Evolutionary conservation across 2,329 filamentous ascomycete species (phyloP), one percentile per base, ranked within the genome.

Genomic region (Apiospora malaysiana): DNA sequence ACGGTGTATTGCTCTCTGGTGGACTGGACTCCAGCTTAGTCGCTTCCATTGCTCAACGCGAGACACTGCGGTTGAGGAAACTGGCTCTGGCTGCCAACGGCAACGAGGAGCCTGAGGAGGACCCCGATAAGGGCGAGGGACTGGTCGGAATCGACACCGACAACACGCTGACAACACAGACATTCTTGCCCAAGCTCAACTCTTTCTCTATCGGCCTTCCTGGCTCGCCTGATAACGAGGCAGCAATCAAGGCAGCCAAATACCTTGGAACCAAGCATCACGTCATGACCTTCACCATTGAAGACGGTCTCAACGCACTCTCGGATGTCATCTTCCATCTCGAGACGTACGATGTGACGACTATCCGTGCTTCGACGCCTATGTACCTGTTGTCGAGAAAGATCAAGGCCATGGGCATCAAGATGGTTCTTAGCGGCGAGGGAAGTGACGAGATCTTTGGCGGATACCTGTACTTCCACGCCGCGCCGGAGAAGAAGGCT

Each of bases 351-450:
- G 96, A 99, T 81, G 96, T 99, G 37, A 99, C 96, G 69, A 99
- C 96, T 3, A 98, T 99, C 81, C 94, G 96, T 80, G 96, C 96
- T 70, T 98, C 95, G 14, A 99, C 96, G 14, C 96, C 96, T 75
- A 99, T 99, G 96, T 99, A 98, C 85, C 87, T 99, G 74, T 89
- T 99, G 66, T 96, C 94, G 73, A 92, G 97, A 81, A 99, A 99
- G 88, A 99, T 99, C 88, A 99, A 99, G 88, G 96, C 95, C 46
- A 95, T 98, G 91, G 96, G 96, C 74, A 93, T 99, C 80, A 99
- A 99, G 90, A 99, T 99, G 96, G 96, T 99, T 71, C 89, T 99
- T 73, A 97, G 93, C 78, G 96, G 96, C 73, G 96, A 99, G 85
- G 96, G 96, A 68, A 96, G 93, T 79, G 96, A 99, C 82, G 96